Evolutionary conservation across 371 early-diverging fungal species (phyloP).

Genomic region (Lichtheimia ramosa): DNA sequence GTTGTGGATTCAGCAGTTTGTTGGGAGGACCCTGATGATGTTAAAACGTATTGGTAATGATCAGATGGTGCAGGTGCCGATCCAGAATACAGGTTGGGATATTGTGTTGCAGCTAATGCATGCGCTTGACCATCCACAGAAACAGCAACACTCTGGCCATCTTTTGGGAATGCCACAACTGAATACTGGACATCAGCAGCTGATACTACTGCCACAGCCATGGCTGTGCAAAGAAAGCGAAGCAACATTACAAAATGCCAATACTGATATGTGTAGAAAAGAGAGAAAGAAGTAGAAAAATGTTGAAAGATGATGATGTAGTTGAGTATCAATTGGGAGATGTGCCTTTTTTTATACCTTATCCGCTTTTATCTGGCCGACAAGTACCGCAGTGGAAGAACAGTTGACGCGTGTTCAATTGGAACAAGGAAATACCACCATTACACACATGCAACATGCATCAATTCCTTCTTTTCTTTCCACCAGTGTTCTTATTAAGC

Average conservation of each 20-base stretch:
- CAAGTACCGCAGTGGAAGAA: too few relatives aligned
- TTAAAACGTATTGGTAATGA: conserved; percentile 30
- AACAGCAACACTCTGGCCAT: conserved; percentile 29
- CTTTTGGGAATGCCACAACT: conserved; percentile 39
- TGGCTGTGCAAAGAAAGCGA: neutral
- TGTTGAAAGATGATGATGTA: neutral
- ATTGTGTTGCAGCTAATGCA: conserved; percentile 14
- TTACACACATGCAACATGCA: too few relatives aligned
- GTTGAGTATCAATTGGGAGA: too few relatives aligned
- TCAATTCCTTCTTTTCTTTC: too few relatives aligned
- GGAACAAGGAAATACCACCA: too few relatives aligned
- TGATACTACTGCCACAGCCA: neutral
- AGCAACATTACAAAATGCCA: neutral
- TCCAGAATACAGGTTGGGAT: conserved; percentile 32
- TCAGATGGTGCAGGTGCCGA: conserved; percentile 27
- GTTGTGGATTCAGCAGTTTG: conserved; percentile 19
- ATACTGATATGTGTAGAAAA: neutral
- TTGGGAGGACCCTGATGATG: conserved; percentile 1
- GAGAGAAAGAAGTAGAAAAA: neutral
- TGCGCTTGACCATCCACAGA: conserved; percentile 25
- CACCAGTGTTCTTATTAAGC: too few relatives aligned
- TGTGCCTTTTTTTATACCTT: too few relatives aligned
- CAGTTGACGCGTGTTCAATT: too few relatives aligned
- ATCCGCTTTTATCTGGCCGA: too few relatives aligned
- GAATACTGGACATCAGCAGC: conserved; percentile 36